phyloP scores from a whole-genome alignment of 1,284 basidiomycete species.

The Naganishia sp. region DNA sequence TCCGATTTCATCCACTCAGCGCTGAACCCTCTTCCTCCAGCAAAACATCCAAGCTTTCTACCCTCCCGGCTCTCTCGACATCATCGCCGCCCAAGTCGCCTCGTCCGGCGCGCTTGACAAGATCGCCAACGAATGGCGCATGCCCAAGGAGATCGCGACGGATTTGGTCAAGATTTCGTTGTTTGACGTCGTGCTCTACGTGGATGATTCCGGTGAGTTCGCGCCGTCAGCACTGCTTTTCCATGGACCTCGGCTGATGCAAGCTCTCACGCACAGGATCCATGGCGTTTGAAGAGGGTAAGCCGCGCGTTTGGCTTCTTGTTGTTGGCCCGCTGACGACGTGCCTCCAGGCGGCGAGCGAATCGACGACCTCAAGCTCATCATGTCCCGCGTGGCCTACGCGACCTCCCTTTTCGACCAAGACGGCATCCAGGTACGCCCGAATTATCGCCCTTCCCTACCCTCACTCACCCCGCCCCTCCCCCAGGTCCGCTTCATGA shows the following conservation, averaged over 20 bases:
- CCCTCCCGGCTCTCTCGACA: constrained; percentile 53
- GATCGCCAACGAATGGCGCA: constrained; percentile 54
- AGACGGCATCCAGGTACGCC: constrained; percentile 52
- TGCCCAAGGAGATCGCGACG: constrained; percentile 55
- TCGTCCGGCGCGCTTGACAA: constrained; percentile 51
- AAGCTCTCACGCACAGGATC: constrained; percentile 38
- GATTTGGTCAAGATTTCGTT: constrained; percentile 54
- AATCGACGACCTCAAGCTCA: constrained; percentile 55
- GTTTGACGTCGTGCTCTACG: constrained; percentile 52
- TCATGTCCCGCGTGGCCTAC: constrained; percentile 54
- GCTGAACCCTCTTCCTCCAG: constrained; percentile 32
- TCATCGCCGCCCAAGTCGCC: constrained; percentile 53
- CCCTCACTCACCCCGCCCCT: neutral
- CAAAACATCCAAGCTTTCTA: constrained; percentile 57
- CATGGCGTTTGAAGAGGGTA: constrained; percentile 53
- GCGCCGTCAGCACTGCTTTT: neutral
- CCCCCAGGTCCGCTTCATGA: constrained; percentile 54
- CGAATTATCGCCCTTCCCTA: too few species aligned
- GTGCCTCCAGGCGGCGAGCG: constrained; percentile 39
- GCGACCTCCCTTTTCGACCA: constrained; percentile 56
- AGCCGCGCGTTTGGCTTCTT: neutral
- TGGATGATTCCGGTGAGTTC: constrained; percentile 51
- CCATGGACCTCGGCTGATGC: neutral
- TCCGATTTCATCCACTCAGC: too few species aligned
- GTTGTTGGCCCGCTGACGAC: neutral